phyloP scores from a whole-genome alignment of 2,329 filamentous ascomycete species.

The Trichothecium roseum region DNA sequence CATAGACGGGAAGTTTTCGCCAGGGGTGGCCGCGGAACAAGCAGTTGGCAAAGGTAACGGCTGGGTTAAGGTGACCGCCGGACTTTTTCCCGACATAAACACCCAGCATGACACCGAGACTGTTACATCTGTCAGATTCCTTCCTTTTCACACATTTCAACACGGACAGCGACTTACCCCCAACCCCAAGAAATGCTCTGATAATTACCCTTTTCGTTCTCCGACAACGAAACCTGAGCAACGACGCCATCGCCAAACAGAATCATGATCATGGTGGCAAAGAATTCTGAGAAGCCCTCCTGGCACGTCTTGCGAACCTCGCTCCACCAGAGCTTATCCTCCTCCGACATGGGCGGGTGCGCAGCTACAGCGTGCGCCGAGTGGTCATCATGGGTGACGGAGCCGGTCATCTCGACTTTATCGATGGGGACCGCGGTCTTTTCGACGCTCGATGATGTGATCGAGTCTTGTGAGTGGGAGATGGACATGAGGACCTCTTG shows the following conservation, averaged over 20 bases:
- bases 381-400: slow-evolving; percentile 6
- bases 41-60: slow-evolving; percentile 61
- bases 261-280: slow-evolving; percentile 57
- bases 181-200: slow-evolving; percentile 40
- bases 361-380: background rate
- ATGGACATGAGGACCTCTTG: slow-evolving; percentile 14
- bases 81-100: slow-evolving; percentile 57
- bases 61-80: slow-evolving; percentile 59
- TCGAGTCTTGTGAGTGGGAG: slow-evolving; percentile 16
- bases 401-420: slow-evolving; percentile 20
- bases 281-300: slow-evolving; percentile 57
- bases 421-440: slow-evolving; percentile 16
- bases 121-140: slow-evolving; percentile 12
- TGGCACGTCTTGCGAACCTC: slow-evolving; percentile 37
- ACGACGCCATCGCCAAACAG: slow-evolving; percentile 63
- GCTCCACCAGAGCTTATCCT: slow-evolving; percentile 34
- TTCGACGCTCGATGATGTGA: slow-evolving; percentile 22
- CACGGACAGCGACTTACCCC: slow-evolving; percentile 26
- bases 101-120: slow-evolving; percentile 58
- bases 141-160: background rate
- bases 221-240: slow-evolving; percentile 55
- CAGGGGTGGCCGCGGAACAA: slow-evolving; percentile 59
- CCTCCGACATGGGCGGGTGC: slow-evolving; percentile 11
- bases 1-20: slow-evolving; percentile 60
- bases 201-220: slow-evolving; percentile 33